These are phyloP conservation scores for Umbilicus rupestris DNA, from an alignment of 164 flowering plant species.

Conservation along the genomic window DNA sequence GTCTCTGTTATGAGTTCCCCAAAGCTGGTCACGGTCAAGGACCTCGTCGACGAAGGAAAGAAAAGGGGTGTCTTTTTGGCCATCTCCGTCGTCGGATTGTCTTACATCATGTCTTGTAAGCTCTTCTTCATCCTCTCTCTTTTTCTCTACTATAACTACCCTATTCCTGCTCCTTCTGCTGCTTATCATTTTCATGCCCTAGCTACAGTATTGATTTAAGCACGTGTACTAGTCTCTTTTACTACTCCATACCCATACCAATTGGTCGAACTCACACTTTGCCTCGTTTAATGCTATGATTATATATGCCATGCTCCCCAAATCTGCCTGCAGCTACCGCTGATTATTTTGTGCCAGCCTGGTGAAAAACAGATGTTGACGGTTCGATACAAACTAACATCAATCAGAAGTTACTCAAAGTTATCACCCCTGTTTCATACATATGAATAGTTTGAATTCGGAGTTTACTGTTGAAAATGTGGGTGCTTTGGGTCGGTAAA, in stretches of 20 bases:
- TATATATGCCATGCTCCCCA: too few relatives aligned
- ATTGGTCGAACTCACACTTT: too few relatives aligned
- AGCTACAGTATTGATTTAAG: background rate
- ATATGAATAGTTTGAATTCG: too few relatives aligned
- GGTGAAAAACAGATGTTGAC: too few relatives aligned
- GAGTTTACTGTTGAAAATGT: too few relatives aligned
- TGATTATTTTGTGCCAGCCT: too few relatives aligned
- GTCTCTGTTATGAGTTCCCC: slow-evolving; percentile 39
- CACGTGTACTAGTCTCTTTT: background rate
- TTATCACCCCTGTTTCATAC: too few relatives aligned
- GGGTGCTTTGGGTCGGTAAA: too few relatives aligned
- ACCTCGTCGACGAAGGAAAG: slow-evolving; percentile 93
- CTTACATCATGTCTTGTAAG: slow-evolving; percentile 96
- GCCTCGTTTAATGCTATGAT: too few relatives aligned
- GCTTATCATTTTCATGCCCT: background rate
- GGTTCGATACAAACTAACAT: too few relatives aligned
- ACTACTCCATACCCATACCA: background rate
- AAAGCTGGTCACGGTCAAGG: slow-evolving; percentile 41
- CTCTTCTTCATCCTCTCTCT: slow-evolving; percentile 11
- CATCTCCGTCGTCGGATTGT: slow-evolving; percentile 75
- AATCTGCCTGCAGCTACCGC: too few relatives aligned
- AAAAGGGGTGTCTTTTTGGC: slow-evolving; percentile 67
- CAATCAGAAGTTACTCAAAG: too few relatives aligned
- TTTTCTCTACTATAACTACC: background rate
- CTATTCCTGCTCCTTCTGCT: background rate